Percentiles rank a stretch among this genome's conserved stretches.
These are phyloP conservation scores for Plasmodium knowlesi DNA, from an alignment of 169 alveolate species.

Conservation along the genomic window DNA sequence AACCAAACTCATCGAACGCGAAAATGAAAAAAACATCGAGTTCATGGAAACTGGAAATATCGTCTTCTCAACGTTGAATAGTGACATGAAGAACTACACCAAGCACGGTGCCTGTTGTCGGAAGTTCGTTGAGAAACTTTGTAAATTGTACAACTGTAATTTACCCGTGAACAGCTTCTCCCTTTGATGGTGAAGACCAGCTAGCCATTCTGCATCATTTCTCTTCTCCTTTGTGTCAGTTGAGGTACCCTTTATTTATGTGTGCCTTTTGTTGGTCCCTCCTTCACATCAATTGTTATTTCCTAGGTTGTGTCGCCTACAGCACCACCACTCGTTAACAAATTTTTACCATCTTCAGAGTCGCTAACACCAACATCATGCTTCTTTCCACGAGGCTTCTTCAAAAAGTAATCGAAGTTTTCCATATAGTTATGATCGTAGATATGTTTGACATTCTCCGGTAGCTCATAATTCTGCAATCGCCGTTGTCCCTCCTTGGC, in stretches of 20 bases:
- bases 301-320: not conserved
- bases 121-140: slow-evolving; percentile 46
- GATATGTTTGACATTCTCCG: slow-evolving; percentile 66
- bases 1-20: slow-evolving; percentile 50
- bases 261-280: not conserved
- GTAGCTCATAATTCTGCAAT: slow-evolving; percentile 52
- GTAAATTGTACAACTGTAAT: slow-evolving; percentile 71
- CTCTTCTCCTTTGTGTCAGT: not conserved
- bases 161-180: slow-evolving; percentile 54
- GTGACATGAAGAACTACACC: slow-evolving; percentile 15
- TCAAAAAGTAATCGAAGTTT: slow-evolving; percentile 65
- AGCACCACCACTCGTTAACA: not conserved
- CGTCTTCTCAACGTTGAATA: slow-evolving; percentile 34
- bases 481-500: slow-evolving; percentile 31
- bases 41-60: slow-evolving; percentile 40
- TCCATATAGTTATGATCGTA: slow-evolving; percentile 65
- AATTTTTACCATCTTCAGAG: not conserved
- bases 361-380: not conserved
- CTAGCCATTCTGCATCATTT: not conserved
- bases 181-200: not conserved
- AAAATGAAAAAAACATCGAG: slow-evolving; percentile 50
- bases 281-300: not conserved
- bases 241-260: not conserved
- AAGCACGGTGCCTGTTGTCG: not conserved
- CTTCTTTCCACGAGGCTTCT: slow-evolving; percentile 9